Percentiles rank a stretch among this genome's conserved stretches.
phyloP scores from a whole-genome alignment of 2,329 filamentous ascomycete genomes.

The Sphaerulina populicola region DNA sequence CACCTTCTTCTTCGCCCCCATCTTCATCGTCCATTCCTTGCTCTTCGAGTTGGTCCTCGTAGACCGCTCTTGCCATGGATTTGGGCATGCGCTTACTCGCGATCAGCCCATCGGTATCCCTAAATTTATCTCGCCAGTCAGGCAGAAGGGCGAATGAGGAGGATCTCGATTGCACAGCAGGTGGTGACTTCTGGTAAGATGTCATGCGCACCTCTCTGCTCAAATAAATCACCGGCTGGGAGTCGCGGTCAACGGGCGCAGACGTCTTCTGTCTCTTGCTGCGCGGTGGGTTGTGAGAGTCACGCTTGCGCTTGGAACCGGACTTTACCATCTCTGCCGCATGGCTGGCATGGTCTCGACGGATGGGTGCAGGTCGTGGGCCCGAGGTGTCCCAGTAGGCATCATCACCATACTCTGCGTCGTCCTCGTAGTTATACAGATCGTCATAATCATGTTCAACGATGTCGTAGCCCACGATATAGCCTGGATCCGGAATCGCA shows the following conservation, averaged over 20 bases:
- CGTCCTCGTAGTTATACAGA: slow-evolving; percentile 42
- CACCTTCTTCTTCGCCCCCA: slow-evolving; percentile 10
- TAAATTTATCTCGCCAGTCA: slow-evolving; percentile 39
- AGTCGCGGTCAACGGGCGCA: slow-evolving; percentile 16
- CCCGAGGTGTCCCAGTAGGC: slow-evolving; percentile 34
- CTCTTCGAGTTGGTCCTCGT: slow-evolving; percentile 23
- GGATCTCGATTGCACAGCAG: slow-evolving; percentile 23
- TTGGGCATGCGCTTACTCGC: slow-evolving; percentile 24
- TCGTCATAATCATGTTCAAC: slow-evolving; percentile 41
- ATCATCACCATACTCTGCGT: slow-evolving; percentile 43
- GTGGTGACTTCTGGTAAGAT: slow-evolving; percentile 2
- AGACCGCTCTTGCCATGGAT: slow-evolving; percentile 28
- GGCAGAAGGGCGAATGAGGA: slow-evolving; percentile 36
- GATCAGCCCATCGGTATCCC: slow-evolving; percentile 21
- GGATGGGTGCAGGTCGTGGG: background rate
- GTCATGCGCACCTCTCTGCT: slow-evolving; percentile 19
- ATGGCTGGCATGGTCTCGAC: slow-evolving; percentile 10
- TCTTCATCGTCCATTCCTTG: slow-evolving; percentile 13
- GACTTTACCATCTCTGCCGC: slow-evolving; percentile 13
- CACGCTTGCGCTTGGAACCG: slow-evolving; percentile 30
- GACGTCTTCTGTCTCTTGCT: slow-evolving; percentile 24
- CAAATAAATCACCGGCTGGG: slow-evolving; percentile 23
- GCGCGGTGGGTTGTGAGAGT: slow-evolving; percentile 2
- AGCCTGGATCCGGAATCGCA: slow-evolving; percentile 38
- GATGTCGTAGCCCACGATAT: slow-evolving; percentile 28